Evolutionary conservation across 2,329 filamentous ascomycete genomes (phyloP).

Genomic region (Chrysosporium queenslandicum): DNA sequence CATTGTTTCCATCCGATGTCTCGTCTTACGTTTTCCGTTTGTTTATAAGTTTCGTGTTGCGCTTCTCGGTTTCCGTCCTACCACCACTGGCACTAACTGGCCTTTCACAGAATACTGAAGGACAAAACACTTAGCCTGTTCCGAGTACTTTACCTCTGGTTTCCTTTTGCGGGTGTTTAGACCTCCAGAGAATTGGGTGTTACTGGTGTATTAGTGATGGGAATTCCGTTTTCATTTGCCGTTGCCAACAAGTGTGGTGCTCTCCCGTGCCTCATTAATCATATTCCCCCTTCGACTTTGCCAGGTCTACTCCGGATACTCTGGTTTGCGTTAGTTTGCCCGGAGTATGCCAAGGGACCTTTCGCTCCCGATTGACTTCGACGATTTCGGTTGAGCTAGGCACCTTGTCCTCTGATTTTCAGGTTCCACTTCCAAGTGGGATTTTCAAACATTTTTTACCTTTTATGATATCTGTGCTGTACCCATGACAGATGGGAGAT

Average conservation of each 20-base stretch:
- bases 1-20: background rate
- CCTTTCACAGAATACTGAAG: slow-evolving; percentile 14
- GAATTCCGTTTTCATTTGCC: slow-evolving; percentile 9
- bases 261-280: background rate
- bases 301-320: background rate
- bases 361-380: background rate
- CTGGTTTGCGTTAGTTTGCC: background rate
- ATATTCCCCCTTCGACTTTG: background rate
- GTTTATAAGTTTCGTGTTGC: background rate
- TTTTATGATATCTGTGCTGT: slow-evolving; percentile 5
- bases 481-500: background rate
- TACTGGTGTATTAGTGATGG: slow-evolving; percentile 14
- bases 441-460: background rate
- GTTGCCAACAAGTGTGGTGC: background rate
- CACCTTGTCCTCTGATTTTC: background rate
- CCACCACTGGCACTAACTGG: slow-evolving; percentile 16
- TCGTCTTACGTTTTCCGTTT: slow-evolving; percentile 1
- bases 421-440: background rate
- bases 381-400: slow-evolving; percentile 8
- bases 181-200: slow-evolving; percentile 11
- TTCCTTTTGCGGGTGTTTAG: slow-evolving; percentile 13
- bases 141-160: slow-evolving; percentile 8
- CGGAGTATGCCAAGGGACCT: background rate
- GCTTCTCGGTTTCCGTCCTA: slow-evolving; percentile 1
- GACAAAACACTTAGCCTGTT: slow-evolving; percentile 9